Evolutionary conservation across 352 stramenopile species (phyloP).

Genomic region (Sclerospora graminicola): DNA sequence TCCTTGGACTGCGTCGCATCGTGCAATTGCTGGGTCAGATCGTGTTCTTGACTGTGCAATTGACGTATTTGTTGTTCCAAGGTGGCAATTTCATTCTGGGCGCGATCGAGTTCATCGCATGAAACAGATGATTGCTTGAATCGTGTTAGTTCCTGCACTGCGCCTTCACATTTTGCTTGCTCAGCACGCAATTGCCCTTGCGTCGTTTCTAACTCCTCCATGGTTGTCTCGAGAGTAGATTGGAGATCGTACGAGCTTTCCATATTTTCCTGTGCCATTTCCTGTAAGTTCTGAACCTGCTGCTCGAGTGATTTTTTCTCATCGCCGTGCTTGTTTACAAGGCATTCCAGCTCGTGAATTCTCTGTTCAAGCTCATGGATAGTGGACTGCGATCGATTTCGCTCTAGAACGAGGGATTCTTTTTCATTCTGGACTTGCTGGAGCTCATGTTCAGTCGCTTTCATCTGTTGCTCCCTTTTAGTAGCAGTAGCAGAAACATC

Average conservation of each 20-base stretch:
- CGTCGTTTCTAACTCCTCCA: constrained; percentile 32
- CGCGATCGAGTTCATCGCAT: constrained; percentile 24
- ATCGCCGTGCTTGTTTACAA: constrained; percentile 14
- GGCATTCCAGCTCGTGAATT: constrained; percentile 18
- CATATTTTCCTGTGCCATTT: constrained; percentile 47
- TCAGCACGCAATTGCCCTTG: constrained; percentile 18
- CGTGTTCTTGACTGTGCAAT: constrained; percentile 26
- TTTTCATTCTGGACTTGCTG: constrained; percentile 17
- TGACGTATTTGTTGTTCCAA: constrained; percentile 29
- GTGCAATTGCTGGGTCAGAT: constrained; percentile 28
- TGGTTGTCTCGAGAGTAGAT: constrained; percentile 40
- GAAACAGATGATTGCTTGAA: constrained; percentile 18
- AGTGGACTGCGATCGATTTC: constrained; percentile 10
- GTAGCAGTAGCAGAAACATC: constrained; percentile 22
- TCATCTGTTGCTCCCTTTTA: constrained; percentile 26
- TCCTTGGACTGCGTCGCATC: constrained; percentile 19
- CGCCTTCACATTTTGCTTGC: constrained; percentile 13
- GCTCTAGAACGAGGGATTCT: constrained; percentile 9
- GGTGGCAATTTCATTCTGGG: constrained; percentile 23
- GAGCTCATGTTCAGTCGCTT: constrained; percentile 18
- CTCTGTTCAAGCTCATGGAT: constrained; percentile 21
- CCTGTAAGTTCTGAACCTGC: constrained; percentile 57
- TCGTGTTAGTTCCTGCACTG: constrained; percentile 15
- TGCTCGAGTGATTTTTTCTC: constrained; percentile 39
- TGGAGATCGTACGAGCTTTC: constrained; percentile 44